These are phyloP conservation scores for Didymosphaeria variabile DNA, from an alignment of 2,329 filamentous ascomycete species.

Conservation along the genomic window DNA sequence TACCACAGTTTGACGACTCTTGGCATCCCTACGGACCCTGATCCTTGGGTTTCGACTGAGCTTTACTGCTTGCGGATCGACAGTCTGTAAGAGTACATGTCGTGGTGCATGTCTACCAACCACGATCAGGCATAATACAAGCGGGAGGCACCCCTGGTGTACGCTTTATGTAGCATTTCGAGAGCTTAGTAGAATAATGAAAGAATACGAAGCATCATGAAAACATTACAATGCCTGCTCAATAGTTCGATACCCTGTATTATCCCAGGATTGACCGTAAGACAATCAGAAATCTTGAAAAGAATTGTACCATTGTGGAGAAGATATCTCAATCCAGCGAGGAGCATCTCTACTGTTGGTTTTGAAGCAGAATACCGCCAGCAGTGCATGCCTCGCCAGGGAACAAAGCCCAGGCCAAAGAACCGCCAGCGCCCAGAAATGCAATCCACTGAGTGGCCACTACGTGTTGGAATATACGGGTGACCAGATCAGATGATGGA, in stretches of 20 bases:
- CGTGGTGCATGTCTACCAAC: not conserved
- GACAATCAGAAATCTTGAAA: no score
- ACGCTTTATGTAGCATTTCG: conserved; percentile 6
- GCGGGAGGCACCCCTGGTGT: not conserved
- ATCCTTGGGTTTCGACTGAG: not conserved
- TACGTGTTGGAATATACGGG: not conserved
- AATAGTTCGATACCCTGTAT: not conserved
- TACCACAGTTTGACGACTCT: not conserved
- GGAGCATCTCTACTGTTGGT: not conserved
- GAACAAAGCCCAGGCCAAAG: not conserved
- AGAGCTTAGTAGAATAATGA: conserved; percentile 9
- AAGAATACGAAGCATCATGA: conserved; percentile 12
- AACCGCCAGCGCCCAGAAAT: conserved; percentile 1
- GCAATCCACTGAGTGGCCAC: not conserved
- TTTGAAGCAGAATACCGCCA: conserved; percentile 1
- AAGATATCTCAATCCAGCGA: not conserved
- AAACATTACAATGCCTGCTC: not conserved
- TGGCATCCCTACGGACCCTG: not conserved
- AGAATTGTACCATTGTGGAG: no score
- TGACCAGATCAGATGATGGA: no score
- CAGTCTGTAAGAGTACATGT: not conserved
- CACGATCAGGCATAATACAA: not conserved
- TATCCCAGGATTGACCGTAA: no score
- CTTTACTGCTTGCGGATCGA: not conserved
- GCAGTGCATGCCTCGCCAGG: not conserved